Evolutionary conservation across 225 moss, liverwort and hornwort genomes (phyloP).

Genomic region (Sphagnum tenellum): DNA sequence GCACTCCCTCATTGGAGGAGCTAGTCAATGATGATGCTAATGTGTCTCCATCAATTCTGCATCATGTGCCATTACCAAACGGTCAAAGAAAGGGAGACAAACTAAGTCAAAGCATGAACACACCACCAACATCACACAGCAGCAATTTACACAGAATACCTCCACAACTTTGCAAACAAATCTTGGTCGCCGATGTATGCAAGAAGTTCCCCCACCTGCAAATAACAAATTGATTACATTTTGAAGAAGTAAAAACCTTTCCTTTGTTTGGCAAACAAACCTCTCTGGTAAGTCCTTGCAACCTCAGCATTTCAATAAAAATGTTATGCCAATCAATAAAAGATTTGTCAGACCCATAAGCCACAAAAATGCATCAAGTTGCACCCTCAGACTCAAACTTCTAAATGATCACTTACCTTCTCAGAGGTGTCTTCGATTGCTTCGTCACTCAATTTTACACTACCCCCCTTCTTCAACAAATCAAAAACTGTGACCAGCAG

Average conservation of each 20-base stretch:
- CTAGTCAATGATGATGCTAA: too few species aligned
- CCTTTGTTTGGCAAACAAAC: background rate
- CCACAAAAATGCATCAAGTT: too few species aligned
- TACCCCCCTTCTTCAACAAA: constrained; percentile 90
- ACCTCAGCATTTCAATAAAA: too few species aligned
- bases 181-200: constrained; percentile 98
- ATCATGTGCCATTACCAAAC: too few species aligned
- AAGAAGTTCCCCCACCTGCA: constrained; percentile 94
- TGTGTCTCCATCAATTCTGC: too few species aligned
- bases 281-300: background rate
- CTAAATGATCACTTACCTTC: constrained; percentile 32
- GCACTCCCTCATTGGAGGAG: too few species aligned
- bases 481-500: constrained; percentile 93
- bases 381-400: too few species aligned
- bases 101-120: too few species aligned
- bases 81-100: too few species aligned
- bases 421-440: constrained; percentile 96
- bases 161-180: constrained; percentile 92
- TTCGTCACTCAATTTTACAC: constrained; percentile 96
- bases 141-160: constrained; percentile 17
- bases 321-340: too few species aligned
- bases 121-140: too few species aligned
- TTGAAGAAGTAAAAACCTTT: background rate
- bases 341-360: too few species aligned
- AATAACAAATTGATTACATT: background rate